Evolutionary conservation across 2,329 filamentous ascomycete genomes (phyloP).

Genomic region (Aspergillus novofumigatus): DNA sequence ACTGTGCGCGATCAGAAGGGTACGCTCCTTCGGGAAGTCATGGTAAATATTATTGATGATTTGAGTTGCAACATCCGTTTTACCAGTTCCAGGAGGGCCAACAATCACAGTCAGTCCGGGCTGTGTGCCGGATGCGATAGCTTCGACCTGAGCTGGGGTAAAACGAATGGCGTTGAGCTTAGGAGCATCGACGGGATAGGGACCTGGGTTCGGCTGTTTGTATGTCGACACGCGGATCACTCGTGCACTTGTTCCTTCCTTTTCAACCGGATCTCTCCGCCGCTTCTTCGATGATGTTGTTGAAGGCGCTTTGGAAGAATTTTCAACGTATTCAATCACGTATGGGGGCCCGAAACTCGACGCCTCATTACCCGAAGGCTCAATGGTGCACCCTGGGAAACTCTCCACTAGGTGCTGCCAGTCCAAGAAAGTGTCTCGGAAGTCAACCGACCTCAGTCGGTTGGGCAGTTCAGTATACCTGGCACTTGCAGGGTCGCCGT

Average conservation of each 20-base stretch:
- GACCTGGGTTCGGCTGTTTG: slow-evolving; percentile 79
- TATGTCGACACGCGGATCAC: slow-evolving; percentile 83
- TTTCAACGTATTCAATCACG: slow-evolving; percentile 65
- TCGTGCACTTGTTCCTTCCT: slow-evolving; percentile 58
- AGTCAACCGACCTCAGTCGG: slow-evolving; percentile 75
- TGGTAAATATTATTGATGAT: slow-evolving; percentile 99
- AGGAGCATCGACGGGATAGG: slow-evolving; percentile 79
- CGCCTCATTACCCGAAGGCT: slow-evolving; percentile 67
- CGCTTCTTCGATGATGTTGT: slow-evolving; percentile 77
- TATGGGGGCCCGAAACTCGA: slow-evolving; percentile 84
- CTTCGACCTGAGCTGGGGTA: slow-evolving; percentile 85
- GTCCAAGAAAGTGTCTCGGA: slow-evolving; percentile 88
- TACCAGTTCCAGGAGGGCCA: slow-evolving; percentile 92
- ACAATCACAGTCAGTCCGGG: slow-evolving; percentile 91
- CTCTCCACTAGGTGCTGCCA: slow-evolving; percentile 93
- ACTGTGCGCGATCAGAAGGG: slow-evolving; percentile 88
- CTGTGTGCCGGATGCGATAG: slow-evolving; percentile 89
- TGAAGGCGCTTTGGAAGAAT: slow-evolving; percentile 46
- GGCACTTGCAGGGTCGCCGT: slow-evolving; percentile 85
- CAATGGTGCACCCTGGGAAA: slow-evolving; percentile 79
- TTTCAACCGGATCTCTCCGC: slow-evolving; percentile 70
- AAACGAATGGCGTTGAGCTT: slow-evolving; percentile 82
- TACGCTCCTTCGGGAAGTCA: slow-evolving; percentile 91
- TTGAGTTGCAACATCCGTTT: slow-evolving; percentile 98
- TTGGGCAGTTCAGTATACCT: slow-evolving; percentile 79